Conservation (phyloP, 164 flowering plant genomes). For the Aristolochia contorta region DNA sequence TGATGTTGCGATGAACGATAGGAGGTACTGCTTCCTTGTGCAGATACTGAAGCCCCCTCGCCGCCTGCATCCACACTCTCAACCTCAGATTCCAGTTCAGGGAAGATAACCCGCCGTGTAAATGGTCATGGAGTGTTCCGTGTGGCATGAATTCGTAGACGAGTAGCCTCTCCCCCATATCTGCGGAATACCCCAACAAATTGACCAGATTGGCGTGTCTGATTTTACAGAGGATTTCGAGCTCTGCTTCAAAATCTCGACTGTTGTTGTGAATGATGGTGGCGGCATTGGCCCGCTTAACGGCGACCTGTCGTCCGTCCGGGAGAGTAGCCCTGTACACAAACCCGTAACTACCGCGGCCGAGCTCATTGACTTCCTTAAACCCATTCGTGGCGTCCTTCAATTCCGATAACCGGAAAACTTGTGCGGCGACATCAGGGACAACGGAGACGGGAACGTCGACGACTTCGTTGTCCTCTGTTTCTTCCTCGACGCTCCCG, state of each 20-base stretch:
- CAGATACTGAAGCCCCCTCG: constrained; percentile 35
- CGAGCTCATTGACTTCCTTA: constrained; percentile 91
- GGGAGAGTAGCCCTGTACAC: constrained; percentile 80
- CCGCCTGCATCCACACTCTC: constrained; percentile 38
- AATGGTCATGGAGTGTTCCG: constrained; percentile 48
- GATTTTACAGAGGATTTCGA: constrained; percentile 67
- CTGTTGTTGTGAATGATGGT: constrained; percentile 69
- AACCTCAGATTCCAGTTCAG: constrained; percentile 42
- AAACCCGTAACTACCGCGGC: constrained; percentile 90
- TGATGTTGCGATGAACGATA: constrained; percentile 56
- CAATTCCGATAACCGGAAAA: constrained; percentile 73
- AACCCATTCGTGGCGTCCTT: constrained; percentile 92
- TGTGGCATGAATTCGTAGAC: constrained; percentile 64
- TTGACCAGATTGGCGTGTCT: constrained; percentile 45
- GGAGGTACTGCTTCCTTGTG: constrained; percentile 52
- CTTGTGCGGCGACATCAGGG: constrained; percentile 50
- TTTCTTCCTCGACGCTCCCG: constrained; percentile 33
- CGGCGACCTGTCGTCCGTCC: constrained; percentile 80
- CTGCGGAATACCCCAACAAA: constrained; percentile 33
- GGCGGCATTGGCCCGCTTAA: constrained; percentile 86
- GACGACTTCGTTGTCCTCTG: constrained; percentile 18
- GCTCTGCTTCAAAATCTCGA: constrained; percentile 67
- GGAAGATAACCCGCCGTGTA: constrained; percentile 23
- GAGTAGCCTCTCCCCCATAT: constrained; percentile 21
- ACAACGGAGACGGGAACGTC: constrained; percentile 24